A percentile compares a stretch with the other conserved stretches of the same genome.
phyloP scores from a whole-genome alignment of 192 early-diverging fungal species.

The Coemansia sp. region DNA sequence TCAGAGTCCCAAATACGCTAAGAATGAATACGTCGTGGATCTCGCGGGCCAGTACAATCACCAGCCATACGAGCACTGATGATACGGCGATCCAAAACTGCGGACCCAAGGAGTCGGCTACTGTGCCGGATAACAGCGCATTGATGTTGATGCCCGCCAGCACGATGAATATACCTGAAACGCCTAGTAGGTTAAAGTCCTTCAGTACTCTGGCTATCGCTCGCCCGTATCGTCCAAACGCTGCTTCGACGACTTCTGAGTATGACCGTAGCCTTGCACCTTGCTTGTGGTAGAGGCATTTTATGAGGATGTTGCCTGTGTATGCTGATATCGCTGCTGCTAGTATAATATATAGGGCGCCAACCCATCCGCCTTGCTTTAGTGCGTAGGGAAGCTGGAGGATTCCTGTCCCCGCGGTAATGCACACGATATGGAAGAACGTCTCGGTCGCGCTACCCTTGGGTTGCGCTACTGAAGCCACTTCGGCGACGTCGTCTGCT shows the following conservation, averaged over 20 bases:
- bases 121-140: constrained; percentile 55
- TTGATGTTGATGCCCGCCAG: constrained; percentile 73
- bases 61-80: constrained; percentile 64
- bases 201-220: constrained; percentile 56
- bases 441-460: constrained; percentile 41
- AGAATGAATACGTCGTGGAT: constrained; percentile 80
- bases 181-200: constrained; percentile 73
- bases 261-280: constrained; percentile 62
- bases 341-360: constrained; percentile 67
- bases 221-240: constrained; percentile 70
- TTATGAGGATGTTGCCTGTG: constrained; percentile 71
- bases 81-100: constrained; percentile 70
- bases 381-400: constrained; percentile 85
- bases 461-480: neutral
- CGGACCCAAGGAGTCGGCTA: constrained; percentile 43
- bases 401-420: constrained; percentile 80
- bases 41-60: constrained; percentile 74
- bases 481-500: neutral
- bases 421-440: constrained; percentile 63
- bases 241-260: constrained; percentile 70
- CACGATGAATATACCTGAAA: constrained; percentile 71
- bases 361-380: constrained; percentile 76
- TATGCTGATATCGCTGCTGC: constrained; percentile 73
- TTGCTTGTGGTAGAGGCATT: constrained; percentile 73
- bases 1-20: constrained; percentile 74